These are phyloP conservation scores for Agastache rugosa DNA, from an alignment of 257 asterid species.

Conservation along the genomic window DNA sequence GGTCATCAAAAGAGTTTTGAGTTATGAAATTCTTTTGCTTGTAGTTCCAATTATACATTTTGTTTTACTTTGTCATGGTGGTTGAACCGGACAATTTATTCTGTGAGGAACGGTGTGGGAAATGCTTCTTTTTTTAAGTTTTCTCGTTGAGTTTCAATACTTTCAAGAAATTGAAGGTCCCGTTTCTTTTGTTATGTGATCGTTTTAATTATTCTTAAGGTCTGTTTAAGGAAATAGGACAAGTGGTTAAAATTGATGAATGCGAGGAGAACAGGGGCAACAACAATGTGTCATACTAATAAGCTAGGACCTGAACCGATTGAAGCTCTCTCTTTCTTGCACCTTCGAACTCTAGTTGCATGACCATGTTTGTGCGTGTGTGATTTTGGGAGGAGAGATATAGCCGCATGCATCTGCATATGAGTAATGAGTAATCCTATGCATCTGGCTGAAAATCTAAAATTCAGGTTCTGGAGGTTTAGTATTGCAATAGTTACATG, in stretches of 20 bases:
- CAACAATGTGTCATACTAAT: background rate
- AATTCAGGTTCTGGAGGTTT: background rate
- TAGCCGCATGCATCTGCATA: background rate
- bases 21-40: background rate
- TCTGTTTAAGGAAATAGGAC: background rate
- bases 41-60: background rate
- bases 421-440: background rate
- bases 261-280: constrained; percentile 4
- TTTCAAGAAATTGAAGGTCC: background rate
- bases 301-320: background rate
- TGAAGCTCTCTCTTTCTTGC: background rate
- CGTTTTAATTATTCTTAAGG: background rate
- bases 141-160: background rate
- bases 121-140: background rate
- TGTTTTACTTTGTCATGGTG: background rate
- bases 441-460: background rate
- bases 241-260: background rate
- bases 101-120: background rate
- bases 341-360: background rate
- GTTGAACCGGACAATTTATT: background rate
- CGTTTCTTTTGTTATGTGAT: constrained; percentile 5
- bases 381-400: constrained; percentile 13
- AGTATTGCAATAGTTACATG: background rate
- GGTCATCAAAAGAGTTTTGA: background rate
- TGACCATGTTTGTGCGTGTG: background rate